Evolutionary conservation across 306 rosid genomes (phyloP), one percentile per base, ranked within the genome.

Genomic region (Luffa acutangula): DNA sequence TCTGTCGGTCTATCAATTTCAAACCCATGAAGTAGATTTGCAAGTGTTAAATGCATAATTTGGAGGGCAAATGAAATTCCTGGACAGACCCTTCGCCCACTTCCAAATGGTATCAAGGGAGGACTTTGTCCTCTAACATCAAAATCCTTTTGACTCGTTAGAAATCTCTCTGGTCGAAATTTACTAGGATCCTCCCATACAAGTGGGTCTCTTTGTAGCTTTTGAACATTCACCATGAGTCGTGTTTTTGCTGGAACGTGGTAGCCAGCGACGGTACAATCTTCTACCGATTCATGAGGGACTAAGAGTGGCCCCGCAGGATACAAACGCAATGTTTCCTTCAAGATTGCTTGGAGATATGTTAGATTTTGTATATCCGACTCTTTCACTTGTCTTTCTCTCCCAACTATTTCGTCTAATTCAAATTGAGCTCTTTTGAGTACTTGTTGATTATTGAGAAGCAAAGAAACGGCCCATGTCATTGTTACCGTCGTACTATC

Each of bases 201-300:
- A 62, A 72, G 66, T 6, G 91, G 89, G 75, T 91, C 96, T 43
- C 90, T 85, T 0, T 91, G 96, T 59, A 91, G 86, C 86, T 86
- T 89, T 87, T 89, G 85, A 2, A 86, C 42, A 42, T 91, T 89
- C 9, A 89, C 93, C 18, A 87, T 82, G 45, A 89, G 54, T 7
- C 91, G 83, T 3, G 91, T 86, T 5, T 87, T 86, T 9, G 12
- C 13, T 1, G 85, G 82, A 12, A 91, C 87, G 64, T 79, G 76
- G 76, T 86, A 89, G 3, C 93, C 90, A 20, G 79, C 84, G 4
- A 87, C 84, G 11, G 48, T 79, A 57, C 91, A 91, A 78, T 87
- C 90, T 80, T 91, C 90, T 3, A 66, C 60, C 36, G 90, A 85
- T 75, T 91, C 93, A 64, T 89, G 83, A 14, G 90, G 96, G 9